phyloP scores from a whole-genome alignment of 345 rosid genomes.

The Raphanus raphanistrum region DNA sequence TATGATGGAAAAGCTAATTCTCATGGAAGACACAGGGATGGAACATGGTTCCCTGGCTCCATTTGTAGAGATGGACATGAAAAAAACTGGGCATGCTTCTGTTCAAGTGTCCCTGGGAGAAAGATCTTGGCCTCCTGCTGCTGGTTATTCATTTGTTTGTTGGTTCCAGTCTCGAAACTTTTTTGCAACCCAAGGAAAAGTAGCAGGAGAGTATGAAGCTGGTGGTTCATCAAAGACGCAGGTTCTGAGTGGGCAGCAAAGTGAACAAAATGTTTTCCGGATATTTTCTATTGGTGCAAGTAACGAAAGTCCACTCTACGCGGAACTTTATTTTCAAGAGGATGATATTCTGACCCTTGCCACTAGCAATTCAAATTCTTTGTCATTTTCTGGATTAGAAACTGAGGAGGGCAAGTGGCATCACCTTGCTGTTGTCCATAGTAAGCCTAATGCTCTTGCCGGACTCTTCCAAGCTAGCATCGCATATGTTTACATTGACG shows the following conservation, averaged over 20 bases:
- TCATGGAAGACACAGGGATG: conserved; percentile 74
- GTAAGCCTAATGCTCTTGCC: conserved; percentile 99
- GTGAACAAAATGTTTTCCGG: conserved; percentile 64
- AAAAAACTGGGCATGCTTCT: conserved; percentile 93
- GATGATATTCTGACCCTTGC: conserved; percentile 94
- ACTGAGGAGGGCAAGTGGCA: conserved; percentile 96
- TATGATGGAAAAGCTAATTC: conserved; percentile 89
- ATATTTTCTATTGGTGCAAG: conserved; percentile 92
- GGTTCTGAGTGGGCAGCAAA: conserved; percentile 49
- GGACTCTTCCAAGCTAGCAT: conserved; percentile 98
- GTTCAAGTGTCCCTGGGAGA: conserved; percentile 96
- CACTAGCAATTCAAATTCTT: conserved; percentile 82
- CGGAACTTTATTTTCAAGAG: conserved; percentile 91
- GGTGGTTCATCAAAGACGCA: conserved; percentile 55
- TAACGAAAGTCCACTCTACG: conserved; percentile 70
- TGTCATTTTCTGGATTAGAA: conserved; percentile 94
- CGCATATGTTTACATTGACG: conserved; percentile 93
- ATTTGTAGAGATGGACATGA: conserved; percentile 95
- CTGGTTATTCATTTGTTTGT: conserved; percentile 98
- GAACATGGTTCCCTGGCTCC: conserved; percentile 91
- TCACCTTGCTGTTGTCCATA: conserved; percentile 99
- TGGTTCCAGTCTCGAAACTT: conserved; percentile 94
- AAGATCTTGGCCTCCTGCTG: conserved; percentile 99
- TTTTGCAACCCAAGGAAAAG: conserved; percentile 67
- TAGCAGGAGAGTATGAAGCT: conserved; percentile 53